Conservation (phyloP, 176 grass and related monocot genomes). For the Rhynchospora breviuscula region DNA sequence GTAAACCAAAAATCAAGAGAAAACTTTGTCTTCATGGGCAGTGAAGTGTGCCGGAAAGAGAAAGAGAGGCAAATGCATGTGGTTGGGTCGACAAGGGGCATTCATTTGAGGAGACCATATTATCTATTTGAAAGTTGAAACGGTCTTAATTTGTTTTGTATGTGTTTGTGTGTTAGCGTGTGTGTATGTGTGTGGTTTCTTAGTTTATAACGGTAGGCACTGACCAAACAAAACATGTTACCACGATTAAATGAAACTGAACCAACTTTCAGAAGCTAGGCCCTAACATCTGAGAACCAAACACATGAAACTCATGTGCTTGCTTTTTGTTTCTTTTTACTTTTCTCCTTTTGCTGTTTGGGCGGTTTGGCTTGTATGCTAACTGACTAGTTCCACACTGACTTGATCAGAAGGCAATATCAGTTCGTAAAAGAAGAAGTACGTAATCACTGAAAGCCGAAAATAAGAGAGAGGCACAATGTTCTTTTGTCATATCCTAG, state of each 20-base stretch:
- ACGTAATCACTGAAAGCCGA: neutral
- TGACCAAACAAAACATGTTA: neutral
- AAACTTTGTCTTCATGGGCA: conserved; percentile 5
- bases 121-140: conserved; percentile 3
- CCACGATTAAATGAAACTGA: neutral
- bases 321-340: neutral
- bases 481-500: neutral
- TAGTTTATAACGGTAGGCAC: neutral
- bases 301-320: neutral
- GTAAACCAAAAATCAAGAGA: neutral
- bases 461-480: neutral
- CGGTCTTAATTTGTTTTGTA: neutral
- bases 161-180: neutral
- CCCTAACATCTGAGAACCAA: neutral
- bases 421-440: neutral
- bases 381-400: neutral
- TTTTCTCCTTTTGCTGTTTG: neutral
- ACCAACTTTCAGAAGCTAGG: neutral
- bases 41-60: neutral
- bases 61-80: neutral
- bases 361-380: neutral
- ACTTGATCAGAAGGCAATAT: neutral
- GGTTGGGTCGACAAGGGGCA: conserved; percentile 12
- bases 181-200: neutral
- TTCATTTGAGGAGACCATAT: neutral